phyloP scores from a whole-genome alignment of 163 green algal genomes.

The Chlamydomonas reinhardtii region DNA sequence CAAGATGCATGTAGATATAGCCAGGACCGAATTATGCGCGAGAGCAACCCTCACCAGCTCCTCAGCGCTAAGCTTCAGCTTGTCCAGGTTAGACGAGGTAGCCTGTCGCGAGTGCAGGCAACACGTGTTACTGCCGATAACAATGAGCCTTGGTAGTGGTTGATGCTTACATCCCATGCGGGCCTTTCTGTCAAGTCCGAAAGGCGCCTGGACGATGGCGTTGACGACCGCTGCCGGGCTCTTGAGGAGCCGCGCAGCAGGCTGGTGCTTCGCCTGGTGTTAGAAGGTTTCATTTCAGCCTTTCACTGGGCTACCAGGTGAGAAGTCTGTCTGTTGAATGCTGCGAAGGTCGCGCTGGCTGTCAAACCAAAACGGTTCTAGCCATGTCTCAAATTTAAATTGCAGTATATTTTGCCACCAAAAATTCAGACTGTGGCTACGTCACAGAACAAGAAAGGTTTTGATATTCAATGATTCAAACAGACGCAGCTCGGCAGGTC shows the following conservation, averaged over 20 bases:
- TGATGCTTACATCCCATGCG: conserved; percentile 47
- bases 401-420: too few species aligned
- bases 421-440: too few species aligned
- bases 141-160: too few species aligned
- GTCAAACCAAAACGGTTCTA: too few species aligned
- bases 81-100: conserved; percentile 32
- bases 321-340: too few species aligned
- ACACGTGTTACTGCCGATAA: background rate
- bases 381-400: too few species aligned
- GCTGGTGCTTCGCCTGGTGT: conserved; percentile 6
- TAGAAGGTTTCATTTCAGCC: background rate
- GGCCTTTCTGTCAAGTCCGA: conserved; percentile 29
- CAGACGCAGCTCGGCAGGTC: too few species aligned
- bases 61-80: conserved; percentile 43
- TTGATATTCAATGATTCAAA: too few species aligned
- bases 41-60: background rate
- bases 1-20: too few species aligned
- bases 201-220: background rate
- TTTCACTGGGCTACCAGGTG: too few species aligned
- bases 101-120: background rate
- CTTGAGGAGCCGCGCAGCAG: background rate
- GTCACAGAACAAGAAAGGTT: too few species aligned
- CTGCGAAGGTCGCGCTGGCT: too few species aligned
- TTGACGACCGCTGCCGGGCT: background rate
- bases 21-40: background rate